Base-by-base conservation (phyloP, 2,329 filamentous ascomycete genomes). In the Trichoderma asperellum region DNA sequence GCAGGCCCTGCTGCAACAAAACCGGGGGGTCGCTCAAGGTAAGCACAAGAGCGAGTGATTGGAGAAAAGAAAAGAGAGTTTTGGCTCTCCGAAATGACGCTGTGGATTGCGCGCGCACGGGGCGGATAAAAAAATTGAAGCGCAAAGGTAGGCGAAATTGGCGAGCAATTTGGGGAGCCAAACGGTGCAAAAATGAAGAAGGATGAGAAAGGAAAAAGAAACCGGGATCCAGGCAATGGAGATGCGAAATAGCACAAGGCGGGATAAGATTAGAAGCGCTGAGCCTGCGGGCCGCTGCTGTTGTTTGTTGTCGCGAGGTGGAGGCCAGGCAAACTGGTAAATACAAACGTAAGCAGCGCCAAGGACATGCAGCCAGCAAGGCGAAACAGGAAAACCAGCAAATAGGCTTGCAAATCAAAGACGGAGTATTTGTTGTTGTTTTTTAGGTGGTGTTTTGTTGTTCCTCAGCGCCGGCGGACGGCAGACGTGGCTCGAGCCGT, bases 1-100 rank as follows among this genome's bases (percentile, higher is more conserved):
- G 63, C 55, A 66, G 63, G 40, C 63, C 63, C 63, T 66, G 63
- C 63, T 66, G 63, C 63, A 66, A 40, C 63, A 43, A 43, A 66
- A 58, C 61, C 61, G 61, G 61, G 61, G 61, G 53, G 53, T 35
- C 55, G 61, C 21, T 64, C 61, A 27, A 64, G 49, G 61, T 64
- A 64, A 64, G 61, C 61, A n/a, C 35, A 57, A 57, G 40, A 52
- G 34, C 43, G 40, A 37, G 29, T 47, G 37, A 47, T 32, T 47
- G 43, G 43, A 35, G 34, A 57, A 47, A 11, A 57, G 34, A 40
- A 65, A 32, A 56, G 49, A 55, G 34, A 43, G 62, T 27, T 27
- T 53, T 24, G 47, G 47, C 47, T 65, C 29, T 52, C 34, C 40
- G 63, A 66, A 58, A 66, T 58, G 55, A 66, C 55, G 52, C 53